phyloP scores from a whole-genome alignment of 306 rosid genomes.

The Cucurbita argyrosperma region DNA sequence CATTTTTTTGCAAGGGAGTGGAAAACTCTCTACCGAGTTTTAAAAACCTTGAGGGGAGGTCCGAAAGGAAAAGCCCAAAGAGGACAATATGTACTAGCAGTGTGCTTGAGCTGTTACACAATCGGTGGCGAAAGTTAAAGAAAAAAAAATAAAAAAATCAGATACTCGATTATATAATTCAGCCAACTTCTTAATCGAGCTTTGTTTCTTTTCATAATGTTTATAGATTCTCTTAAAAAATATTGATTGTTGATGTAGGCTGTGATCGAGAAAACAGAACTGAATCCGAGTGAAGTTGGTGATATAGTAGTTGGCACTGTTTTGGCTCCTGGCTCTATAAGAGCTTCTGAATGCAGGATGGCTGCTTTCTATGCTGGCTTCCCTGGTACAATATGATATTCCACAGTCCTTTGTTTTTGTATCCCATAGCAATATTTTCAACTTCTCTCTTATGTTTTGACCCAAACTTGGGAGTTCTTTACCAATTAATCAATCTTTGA shows the following conservation, averaged over 20 bases:
- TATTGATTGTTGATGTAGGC: slow-evolving; percentile 31
- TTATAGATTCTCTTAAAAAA: background rate
- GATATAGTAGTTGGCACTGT: slow-evolving; percentile 93
- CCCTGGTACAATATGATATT: slow-evolving; percentile 42
- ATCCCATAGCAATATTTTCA: background rate
- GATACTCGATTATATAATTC: background rate
- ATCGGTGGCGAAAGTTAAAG: background rate
- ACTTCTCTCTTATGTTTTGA: background rate
- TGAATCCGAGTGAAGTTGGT: slow-evolving; percentile 68
- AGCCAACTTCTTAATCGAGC: background rate
- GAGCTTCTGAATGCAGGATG: slow-evolving; percentile 89
- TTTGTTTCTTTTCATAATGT: background rate
- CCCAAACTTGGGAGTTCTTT: background rate
- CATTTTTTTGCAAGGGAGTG: too few relatives aligned
- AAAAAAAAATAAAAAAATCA: too few relatives aligned
- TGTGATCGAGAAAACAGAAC: slow-evolving; percentile 60
- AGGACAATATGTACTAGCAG: too few relatives aligned
- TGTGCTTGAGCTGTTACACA: too few relatives aligned
- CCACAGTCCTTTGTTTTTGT: background rate
- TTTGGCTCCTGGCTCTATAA: slow-evolving; percentile 66
- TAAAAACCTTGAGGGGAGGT: too few relatives aligned
- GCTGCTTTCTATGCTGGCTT: slow-evolving; percentile 84
- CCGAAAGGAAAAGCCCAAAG: too few relatives aligned
- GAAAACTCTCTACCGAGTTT: too few relatives aligned
- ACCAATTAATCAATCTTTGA: background rate